Percentiles rank a stretch among this genome's conserved stretches.
phyloP scores from a whole-genome alignment of 2,329 filamentous ascomycete species.

The Aspergillus cejpii region DNA sequence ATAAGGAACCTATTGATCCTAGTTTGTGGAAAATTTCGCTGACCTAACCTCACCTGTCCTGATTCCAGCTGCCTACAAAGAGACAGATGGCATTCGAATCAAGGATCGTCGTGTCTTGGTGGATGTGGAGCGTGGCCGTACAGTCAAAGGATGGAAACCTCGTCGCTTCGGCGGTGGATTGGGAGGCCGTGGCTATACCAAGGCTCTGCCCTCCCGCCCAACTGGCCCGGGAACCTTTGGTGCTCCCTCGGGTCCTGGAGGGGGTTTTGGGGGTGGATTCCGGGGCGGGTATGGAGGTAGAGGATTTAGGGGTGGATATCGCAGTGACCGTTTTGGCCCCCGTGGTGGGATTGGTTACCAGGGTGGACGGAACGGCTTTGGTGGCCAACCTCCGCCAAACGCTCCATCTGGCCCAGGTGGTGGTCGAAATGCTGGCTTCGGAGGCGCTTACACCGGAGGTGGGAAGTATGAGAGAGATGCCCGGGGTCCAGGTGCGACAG shows the following conservation, averaged over 20 bases:
- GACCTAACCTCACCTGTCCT: constrained; percentile 31
- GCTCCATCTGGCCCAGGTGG: constrained; percentile 51
- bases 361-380: constrained; percentile 50
- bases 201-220: constrained; percentile 65
- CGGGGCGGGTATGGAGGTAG: constrained; percentile 49
- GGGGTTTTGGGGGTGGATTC: constrained; percentile 52
- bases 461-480: constrained; percentile 48
- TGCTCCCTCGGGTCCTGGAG: constrained; percentile 51
- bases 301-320: constrained; percentile 47
- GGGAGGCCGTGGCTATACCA: constrained; percentile 88
- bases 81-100: constrained; percentile 81
- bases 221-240: constrained; percentile 55
- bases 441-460: constrained; percentile 43
- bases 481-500: constrained; percentile 48
- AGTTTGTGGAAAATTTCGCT: constrained; percentile 26
- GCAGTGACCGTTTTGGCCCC: constrained; percentile 47
- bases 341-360: constrained; percentile 52
- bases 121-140: constrained; percentile 92
- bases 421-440: constrained; percentile 48
- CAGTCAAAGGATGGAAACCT: constrained; percentile 88
- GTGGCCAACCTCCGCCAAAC: constrained; percentile 45
- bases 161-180: constrained; percentile 85
- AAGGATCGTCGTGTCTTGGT: constrained; percentile 88
- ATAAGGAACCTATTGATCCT: background rate
- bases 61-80: constrained; percentile 79